A percentile compares a stretch with the other conserved stretches of the same genome.
Conservation (phyloP, 208 protist species). For the Sergeia podlipaevii region DNA sequence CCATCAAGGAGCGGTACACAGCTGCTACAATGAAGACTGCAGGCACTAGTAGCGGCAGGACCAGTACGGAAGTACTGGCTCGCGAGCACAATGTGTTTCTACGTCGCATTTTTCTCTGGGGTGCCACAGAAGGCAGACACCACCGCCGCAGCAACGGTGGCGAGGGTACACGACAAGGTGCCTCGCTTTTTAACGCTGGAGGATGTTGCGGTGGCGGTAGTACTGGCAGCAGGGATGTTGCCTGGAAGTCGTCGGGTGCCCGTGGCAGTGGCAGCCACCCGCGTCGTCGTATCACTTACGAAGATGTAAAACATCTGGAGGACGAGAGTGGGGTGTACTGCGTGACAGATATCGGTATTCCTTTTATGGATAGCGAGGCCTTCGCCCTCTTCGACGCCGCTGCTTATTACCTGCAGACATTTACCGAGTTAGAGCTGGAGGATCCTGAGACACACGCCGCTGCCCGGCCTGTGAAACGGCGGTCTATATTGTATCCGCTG, state of each 20-base stretch:
- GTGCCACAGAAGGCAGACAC: no score
- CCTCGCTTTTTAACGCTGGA: no score
- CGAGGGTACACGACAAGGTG: no score
- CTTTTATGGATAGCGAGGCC: conserved; percentile 33
- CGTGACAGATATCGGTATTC: conserved; percentile 8
- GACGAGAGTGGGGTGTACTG: neutral
- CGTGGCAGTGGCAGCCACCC: neutral
- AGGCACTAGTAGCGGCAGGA: neutral
- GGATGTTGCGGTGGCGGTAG: no score
- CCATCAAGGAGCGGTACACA: conserved; percentile 11
- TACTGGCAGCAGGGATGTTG: neutral
- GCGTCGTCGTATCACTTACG: no score
- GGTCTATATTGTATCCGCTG: conserved; percentile 1
- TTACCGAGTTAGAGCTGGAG: conserved; percentile 22
- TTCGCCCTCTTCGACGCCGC: conserved; percentile 62
- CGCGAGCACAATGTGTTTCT: conserved; percentile 44
- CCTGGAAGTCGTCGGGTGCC: neutral
- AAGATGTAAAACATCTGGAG: no score
- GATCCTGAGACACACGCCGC: neutral
- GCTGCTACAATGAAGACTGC: no score
- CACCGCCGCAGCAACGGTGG: no score
- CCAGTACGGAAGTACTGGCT: conserved; percentile 4
- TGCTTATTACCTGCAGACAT: conserved; percentile 34
- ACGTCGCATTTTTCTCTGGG: conserved; percentile 47
- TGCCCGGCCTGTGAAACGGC: neutral